Conservation (phyloP, 345 rosid genomes). For the Citrus maxima region DNA sequence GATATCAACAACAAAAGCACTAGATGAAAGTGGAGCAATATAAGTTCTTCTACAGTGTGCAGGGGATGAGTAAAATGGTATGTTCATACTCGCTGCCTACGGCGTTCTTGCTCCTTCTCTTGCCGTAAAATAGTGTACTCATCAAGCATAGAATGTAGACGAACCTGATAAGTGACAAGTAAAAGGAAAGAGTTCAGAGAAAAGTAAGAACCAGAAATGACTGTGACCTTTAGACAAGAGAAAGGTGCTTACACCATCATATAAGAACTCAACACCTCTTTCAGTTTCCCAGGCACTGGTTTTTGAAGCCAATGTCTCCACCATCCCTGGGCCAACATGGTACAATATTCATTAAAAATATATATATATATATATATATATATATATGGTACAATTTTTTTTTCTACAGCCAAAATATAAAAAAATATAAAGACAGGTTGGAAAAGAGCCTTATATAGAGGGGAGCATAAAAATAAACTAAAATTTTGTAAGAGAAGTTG, state of each 20-base stretch:
- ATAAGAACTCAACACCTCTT: slow-evolving; percentile 68
- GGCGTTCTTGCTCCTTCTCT: slow-evolving; percentile 94
- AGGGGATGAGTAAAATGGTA: not conserved
- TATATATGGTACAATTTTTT: not conserved
- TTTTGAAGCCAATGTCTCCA: slow-evolving; percentile 82
- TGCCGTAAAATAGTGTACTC: slow-evolving; percentile 69
- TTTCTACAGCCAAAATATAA: not conserved
- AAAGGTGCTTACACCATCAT: slow-evolving; percentile 77
- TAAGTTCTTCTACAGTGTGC: not conserved
- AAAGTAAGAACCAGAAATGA: not conserved
- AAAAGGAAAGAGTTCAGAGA: slow-evolving; percentile 8
- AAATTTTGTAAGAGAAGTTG: not conserved
- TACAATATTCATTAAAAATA: not conserved
- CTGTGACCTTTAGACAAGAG: not conserved
- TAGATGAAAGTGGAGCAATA: not conserved
- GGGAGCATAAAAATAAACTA: not conserved
- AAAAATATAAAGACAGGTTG: not conserved
- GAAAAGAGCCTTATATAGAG: not conserved
- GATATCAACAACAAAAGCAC: not conserved
- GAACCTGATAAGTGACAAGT: slow-evolving; percentile 44
- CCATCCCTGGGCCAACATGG: slow-evolving; percentile 50
- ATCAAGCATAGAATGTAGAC: slow-evolving; percentile 85
- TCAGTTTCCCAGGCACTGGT: slow-evolving; percentile 89
- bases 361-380: too few relatives aligned
- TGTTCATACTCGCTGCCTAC: slow-evolving; percentile 68